phyloP scores from a whole-genome alignment of 2,329 filamentous ascomycete species.

The Stenocarpella maydis region DNA sequence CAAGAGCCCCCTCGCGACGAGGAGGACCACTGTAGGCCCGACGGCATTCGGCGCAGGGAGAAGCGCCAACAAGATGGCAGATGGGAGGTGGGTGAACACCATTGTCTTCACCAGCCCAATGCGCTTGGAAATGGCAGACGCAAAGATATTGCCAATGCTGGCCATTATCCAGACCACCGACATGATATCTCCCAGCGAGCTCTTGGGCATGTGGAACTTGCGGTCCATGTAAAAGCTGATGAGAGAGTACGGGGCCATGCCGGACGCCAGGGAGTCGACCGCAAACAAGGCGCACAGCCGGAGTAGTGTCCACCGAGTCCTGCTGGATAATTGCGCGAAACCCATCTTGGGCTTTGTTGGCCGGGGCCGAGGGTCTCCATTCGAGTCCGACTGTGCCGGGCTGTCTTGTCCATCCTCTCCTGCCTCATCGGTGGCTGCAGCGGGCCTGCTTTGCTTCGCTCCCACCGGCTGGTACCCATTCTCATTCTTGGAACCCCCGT shows the following conservation, averaged over 20 bases:
- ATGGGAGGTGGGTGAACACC: slow-evolving; percentile 79
- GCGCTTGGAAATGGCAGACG: slow-evolving; percentile 62
- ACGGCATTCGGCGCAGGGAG: slow-evolving; percentile 65
- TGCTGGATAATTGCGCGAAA: slow-evolving; percentile 9
- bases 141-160: slow-evolving; percentile 59
- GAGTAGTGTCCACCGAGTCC: slow-evolving; percentile 47
- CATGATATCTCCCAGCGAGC: slow-evolving; percentile 62
- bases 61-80: slow-evolving; percentile 69
- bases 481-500: slow-evolving; percentile 31
- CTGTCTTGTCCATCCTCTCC: slow-evolving; percentile 40
- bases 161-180: slow-evolving; percentile 61
- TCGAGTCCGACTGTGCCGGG: background rate
- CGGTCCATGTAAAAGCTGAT: slow-evolving; percentile 35
- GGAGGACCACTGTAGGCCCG: slow-evolving; percentile 62
- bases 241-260: slow-evolving; percentile 63
- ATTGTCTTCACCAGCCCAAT: slow-evolving; percentile 75
- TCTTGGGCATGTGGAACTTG: slow-evolving; percentile 51
- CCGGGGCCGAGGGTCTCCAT: background rate
- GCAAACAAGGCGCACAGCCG: slow-evolving; percentile 73
- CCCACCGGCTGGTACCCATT: slow-evolving; percentile 52
- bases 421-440: slow-evolving; percentile 40
- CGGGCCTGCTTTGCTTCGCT: slow-evolving; percentile 28
- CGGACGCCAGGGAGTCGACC: slow-evolving; percentile 74
- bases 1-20: slow-evolving; percentile 68
- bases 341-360: slow-evolving; percentile 29